Base-by-base conservation (phyloP, 2,329 filamentous ascomycete species). In the Nothophaeocryptopus gaeumannii region DNA sequence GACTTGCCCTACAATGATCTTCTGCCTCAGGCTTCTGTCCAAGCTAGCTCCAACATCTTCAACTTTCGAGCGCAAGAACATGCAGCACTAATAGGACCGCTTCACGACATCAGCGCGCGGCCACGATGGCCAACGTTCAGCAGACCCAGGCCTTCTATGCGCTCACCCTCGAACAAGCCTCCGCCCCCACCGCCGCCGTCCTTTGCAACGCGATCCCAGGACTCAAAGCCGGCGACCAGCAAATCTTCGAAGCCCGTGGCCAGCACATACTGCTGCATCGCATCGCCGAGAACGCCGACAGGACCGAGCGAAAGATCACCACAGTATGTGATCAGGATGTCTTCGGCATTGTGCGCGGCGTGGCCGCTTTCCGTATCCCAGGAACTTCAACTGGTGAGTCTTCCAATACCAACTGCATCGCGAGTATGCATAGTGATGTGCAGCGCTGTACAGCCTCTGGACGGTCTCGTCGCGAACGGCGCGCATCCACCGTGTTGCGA, bases 111-210 rank as follows among this genome's bases (percentile, higher is more conserved):
- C 42, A 13, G n/a, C 43, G 34, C 43, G 26, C 57, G 45, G 57
- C 70, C 74, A 77, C 52, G 69, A 97, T 97, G 93, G 92, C 93
- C 77, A 95, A 91, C 70, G 96, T 92, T 55, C 96, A 91, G 60
- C 92, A 92, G 71, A 95, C 96, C 8, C 65, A 67, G 89, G 96
- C 96, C 72, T 85, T 99, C 76, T 99, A 99, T 77, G 93, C 89
- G 66, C 80, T 99, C 76, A 97, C 93, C 62, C 85, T 99, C 66
- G 90, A 96, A 74, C 86, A 89, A 62, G 89, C 93, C 31, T 91
- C 90, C 60, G 87, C 89, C 53, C 84, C 96, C 65, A 90, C 86
- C 43, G 87, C 95, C 73, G 91, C 93, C 58, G 86, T 96, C 59
- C 80, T 96, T 53, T 95, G 93, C 63, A 92, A 97, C 74, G 97